A percentile compares a stretch with the other conserved stretches of the same genome.
These are phyloP conservation scores for Camelina neglecta DNA, from an alignment of 345 rosid species.

Conservation along the genomic window DNA sequence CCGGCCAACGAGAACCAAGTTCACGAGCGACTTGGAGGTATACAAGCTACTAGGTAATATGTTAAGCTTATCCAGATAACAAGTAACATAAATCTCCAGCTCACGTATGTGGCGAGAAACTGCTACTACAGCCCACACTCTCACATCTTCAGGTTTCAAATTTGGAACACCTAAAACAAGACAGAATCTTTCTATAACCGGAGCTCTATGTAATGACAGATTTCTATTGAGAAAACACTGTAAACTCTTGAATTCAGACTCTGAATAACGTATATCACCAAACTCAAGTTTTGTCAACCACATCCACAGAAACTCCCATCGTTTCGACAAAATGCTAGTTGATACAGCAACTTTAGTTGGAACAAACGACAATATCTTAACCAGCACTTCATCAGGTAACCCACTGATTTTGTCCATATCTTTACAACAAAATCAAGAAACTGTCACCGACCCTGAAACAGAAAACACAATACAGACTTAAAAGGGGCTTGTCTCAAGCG, in stretches of 20 bases:
- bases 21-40: background rate
- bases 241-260: background rate
- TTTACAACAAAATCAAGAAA: background rate
- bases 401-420: constrained; percentile 15
- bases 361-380: background rate
- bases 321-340: background rate
- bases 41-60: background rate
- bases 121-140: background rate
- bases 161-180: background rate
- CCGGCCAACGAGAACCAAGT: background rate
- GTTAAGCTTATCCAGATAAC: background rate
- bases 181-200: background rate
- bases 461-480: too few species aligned
- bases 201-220: constrained; percentile 6
- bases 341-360: background rate
- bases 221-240: background rate
- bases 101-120: background rate
- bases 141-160: background rate
- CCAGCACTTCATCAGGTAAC: background rate
- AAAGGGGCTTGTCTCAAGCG: too few species aligned
- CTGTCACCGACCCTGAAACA: too few species aligned
- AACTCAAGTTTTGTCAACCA: constrained; percentile 5
- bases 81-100: background rate
- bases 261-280: background rate
- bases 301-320: constrained; percentile 11